These are phyloP conservation scores for Leccinum fallax DNA, from an alignment of 1,284 basidiomycete species.

Conservation along the genomic window DNA sequence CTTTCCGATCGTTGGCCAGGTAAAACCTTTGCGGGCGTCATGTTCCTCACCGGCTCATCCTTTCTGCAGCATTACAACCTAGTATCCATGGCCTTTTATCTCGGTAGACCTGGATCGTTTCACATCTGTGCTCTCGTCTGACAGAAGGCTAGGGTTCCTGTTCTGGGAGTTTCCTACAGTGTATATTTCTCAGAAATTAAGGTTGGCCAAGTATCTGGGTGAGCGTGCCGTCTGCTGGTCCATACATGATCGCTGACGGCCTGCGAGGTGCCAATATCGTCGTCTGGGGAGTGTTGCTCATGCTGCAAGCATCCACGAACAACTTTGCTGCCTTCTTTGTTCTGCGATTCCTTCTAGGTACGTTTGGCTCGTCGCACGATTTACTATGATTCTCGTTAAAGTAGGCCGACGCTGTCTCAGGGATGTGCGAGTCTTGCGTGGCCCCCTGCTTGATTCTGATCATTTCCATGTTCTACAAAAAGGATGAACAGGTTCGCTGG, in stretches of 20 bases:
- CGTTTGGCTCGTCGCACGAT: conserved; percentile 7
- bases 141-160: conserved; percentile 48
- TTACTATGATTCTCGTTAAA: not conserved
- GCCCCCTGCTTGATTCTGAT: conserved; percentile 65
- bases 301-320: conserved; percentile 58
- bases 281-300: conserved; percentile 61
- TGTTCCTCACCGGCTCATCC: conserved; percentile 9
- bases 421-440: conserved; percentile 68
- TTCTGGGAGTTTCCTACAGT: conserved; percentile 70
- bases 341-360: conserved; percentile 61
- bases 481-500: conserved; percentile 57
- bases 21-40: conserved; percentile 23
- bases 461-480: conserved; percentile 72
- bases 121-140: not conserved
- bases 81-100: conserved; percentile 61
- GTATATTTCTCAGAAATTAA: conserved; percentile 64
- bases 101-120: conserved; percentile 14
- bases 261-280: conserved; percentile 57
- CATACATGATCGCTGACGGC: not conserved
- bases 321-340: conserved; percentile 65
- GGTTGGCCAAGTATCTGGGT: conserved; percentile 67
- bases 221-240: conserved; percentile 1
- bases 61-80: conserved; percentile 52
- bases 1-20: conserved; percentile 62
- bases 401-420: conserved; percentile 32